Conservation (phyloP, 164 flowering plant species). For the Chimonanthus salicifolius region DNA sequence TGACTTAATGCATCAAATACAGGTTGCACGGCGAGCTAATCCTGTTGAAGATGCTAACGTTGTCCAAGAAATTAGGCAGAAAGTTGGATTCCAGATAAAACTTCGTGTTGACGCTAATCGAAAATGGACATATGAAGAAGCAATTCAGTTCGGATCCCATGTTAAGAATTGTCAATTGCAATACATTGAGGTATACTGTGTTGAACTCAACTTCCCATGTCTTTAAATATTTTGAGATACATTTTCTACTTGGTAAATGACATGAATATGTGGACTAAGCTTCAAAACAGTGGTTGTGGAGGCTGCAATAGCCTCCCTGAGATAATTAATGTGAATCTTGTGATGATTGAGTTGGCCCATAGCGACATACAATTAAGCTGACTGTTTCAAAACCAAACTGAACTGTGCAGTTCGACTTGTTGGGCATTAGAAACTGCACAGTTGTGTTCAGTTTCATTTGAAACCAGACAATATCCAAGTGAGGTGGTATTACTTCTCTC, state of each 20-base stretch:
- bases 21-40: conserved; percentile 76
- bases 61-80: conserved; percentile 60
- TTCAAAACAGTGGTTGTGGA: too few species aligned
- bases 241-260: neutral
- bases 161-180: conserved; percentile 62
- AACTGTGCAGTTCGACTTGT: too few species aligned
- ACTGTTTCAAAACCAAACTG: too few species aligned
- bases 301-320: too few species aligned
- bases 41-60: conserved; percentile 74
- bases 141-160: conserved; percentile 48
- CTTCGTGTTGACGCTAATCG: conserved; percentile 92
- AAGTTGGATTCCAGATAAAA: conserved; percentile 47
- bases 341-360: too few species aligned
- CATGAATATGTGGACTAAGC: too few species aligned
- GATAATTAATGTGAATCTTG: too few species aligned
- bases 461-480: too few species aligned
- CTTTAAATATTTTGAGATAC: neutral
- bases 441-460: too few species aligned
- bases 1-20: conserved; percentile 9
- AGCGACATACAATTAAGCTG: too few species aligned
- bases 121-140: conserved; percentile 77
- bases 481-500: too few species aligned
- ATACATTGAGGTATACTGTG: conserved; percentile 72
- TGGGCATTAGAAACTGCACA: too few species aligned
- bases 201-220: neutral